Base-by-base conservation (phyloP, 192 early-diverging fungal species). In the Entomortierella parvispora region DNA sequence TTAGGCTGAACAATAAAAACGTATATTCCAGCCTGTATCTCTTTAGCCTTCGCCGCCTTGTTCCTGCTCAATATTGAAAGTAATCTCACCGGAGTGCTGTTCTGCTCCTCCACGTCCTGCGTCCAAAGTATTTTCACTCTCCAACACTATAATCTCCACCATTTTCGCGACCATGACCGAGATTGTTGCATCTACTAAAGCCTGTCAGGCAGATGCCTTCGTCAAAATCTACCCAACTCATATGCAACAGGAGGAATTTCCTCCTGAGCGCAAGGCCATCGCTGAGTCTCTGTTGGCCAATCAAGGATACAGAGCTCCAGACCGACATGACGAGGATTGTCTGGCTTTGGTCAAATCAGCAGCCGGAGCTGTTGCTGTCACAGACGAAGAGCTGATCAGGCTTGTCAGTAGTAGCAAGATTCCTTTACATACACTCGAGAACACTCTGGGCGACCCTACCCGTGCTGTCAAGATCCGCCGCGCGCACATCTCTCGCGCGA, bases 381-480 rank as follows among this genome's bases (percentile, higher is more conserved):
- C 51, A 47, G 91, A 96, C 75, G 90, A 91, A 47, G 92, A 96
- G 68, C 68, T 96, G 23, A 53, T 93, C 34, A 34, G 63, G 20
- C 85, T 96, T 49, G 90, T 90, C 37, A 40, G 12, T 12, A 40
- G 37, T 12, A 40, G 12, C 7, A 40, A 40, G 12, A 85, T 97
- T 57, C 87, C 93, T 2, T 80, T 89, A 22, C 92, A 97, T 81
- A 89, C 93, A 18, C 84, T 97, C 20, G 96, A 97, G 77, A 94
- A 94, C 84, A 81, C 85, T 8, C 80, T 96, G 63, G 79, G 80
- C n/a, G 89, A 96, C 79, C 71, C 90, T 18, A 86, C 88, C 45
- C 91, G 96, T 34, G 96, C 95, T 23, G 95, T 97, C 58, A 81
- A 80, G 67, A 90, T 97, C 45, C 88, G 96, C n/a, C 90, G 96